phyloP scores from a whole-genome alignment of 2,329 filamentous ascomycete genomes.

The Xylaria sp. region DNA sequence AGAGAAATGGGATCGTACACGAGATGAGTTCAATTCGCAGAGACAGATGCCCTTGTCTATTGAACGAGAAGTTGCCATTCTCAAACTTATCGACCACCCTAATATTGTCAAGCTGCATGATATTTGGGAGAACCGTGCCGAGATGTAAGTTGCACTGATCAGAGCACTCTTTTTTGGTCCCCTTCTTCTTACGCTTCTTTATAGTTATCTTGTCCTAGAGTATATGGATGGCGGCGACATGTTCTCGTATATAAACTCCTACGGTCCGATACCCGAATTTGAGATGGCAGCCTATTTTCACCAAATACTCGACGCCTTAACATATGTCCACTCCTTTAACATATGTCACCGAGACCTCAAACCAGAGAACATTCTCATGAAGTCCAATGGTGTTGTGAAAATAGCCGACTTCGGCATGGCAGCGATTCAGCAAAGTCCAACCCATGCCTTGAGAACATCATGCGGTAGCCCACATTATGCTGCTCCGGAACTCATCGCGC shows the following conservation, averaged over 20 bases:
- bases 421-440: conserved; percentile 80
- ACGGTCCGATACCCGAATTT: conserved; percentile 77
- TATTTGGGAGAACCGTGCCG: conserved; percentile 95
- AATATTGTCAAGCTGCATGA: conserved; percentile 95
- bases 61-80: conserved; percentile 93
- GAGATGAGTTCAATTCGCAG: conserved; percentile 62
- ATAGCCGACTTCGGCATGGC: conserved; percentile 99
- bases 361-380: conserved; percentile 93
- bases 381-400: conserved; percentile 78
- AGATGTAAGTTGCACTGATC: conserved; percentile 69
- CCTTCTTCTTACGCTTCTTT: conserved; percentile 32
- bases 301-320: conserved; percentile 89
- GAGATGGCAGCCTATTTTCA: conserved; percentile 85
- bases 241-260: conserved; percentile 81
- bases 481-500: conserved; percentile 85
- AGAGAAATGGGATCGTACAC: conserved; percentile 71
- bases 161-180: too few species aligned
- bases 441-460: conserved; percentile 81
- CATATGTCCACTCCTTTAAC: conserved; percentile 92
- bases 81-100: conserved; percentile 93
- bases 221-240: conserved; percentile 82
- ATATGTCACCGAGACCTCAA: conserved; percentile 97
- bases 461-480: conserved; percentile 98
- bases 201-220: conserved; percentile 93
- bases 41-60: conserved; percentile 84